Base-by-base conservation (phyloP, 2,329 filamentous ascomycete species). In the Knufia fluminis region DNA sequence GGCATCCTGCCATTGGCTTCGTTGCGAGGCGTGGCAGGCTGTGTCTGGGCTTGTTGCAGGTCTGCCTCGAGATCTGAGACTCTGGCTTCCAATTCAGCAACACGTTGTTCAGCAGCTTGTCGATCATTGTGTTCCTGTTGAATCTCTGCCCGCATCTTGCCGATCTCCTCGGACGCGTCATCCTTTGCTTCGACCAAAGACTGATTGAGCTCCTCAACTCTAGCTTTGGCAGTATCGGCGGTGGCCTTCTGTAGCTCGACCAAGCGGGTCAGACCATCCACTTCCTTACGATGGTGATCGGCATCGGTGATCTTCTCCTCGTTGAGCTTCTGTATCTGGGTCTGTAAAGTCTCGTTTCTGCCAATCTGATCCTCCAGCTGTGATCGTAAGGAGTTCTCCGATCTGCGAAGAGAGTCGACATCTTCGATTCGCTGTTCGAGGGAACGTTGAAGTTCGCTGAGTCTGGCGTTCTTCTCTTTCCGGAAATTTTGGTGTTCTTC, bases 401-500 rank as follows among this genome's bases (percentile, higher is more conserved):
- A 86, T 33, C 86, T 83, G 62, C 85, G 84, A 19, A 94, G 71
- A 8, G 84, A 78, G 49, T 95, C 88, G 46, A 89, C 77, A 26
- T 78, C 83, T 17, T 85, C 83, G 55, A 78, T 82, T 39, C 85
- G 80, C 57, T 98, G 92, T 58, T 97, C 91, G 58, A 91, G 86
- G 53, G 85, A 80, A 47, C 89, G 85, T 66, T 96, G 86, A 23
- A 98, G 78, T 61, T 94, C 86, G 7, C 89, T 79, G 59, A 97
- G 87, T 33, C 86, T 85, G 1, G 88, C 83, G 54, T 86, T 86
- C 74, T 96, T 97, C 64, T 98, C 92, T 64, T 95, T 97, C 55
- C 92, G 82, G 67, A 86, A 91, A 62, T 90, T 95, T 57, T 91
- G 78, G 42, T 88, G 82, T 64, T 98, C 92, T 7, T 83, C 79